Conservation (phyloP, 495 filamentous ascomycete genomes). For the Podospora comata region DNA sequence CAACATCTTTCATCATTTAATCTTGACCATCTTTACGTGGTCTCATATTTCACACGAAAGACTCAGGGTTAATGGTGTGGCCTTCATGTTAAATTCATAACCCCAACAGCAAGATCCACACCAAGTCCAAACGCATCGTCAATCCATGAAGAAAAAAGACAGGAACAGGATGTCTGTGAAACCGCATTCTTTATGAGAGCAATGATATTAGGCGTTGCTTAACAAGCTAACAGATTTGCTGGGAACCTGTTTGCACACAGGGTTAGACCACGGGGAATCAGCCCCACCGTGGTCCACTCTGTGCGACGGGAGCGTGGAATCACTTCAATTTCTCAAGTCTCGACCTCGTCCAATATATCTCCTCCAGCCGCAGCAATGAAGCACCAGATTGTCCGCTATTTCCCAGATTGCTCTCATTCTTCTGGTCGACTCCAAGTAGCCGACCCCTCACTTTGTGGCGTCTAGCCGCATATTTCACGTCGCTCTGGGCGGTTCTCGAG, state of each 20-base stretch:
- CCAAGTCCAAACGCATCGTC: no score
- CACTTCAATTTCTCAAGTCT: background rate
- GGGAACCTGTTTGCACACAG: background rate
- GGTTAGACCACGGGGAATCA: no score
- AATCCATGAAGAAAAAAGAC: no score
- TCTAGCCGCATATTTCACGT: background rate
- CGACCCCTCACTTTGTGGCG: slow-evolving; percentile 4
- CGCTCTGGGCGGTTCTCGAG: background rate
- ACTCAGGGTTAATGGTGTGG: no score
- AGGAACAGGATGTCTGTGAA: background rate
- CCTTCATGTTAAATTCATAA: no score
- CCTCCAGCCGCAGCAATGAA: background rate
- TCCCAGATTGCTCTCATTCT: no score
- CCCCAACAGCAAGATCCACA: no score
- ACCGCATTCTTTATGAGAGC: background rate
- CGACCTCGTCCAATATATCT: background rate
- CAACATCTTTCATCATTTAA: no score
- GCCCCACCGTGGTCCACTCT: background rate
- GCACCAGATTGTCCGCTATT: background rate
- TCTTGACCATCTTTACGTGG: no score
- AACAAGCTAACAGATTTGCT: background rate
- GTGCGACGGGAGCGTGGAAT: background rate
- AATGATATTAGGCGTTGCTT: background rate
- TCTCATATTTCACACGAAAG: no score
- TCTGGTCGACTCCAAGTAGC: no score